These are phyloP conservation scores for Fusarium coffeatum DNA, from an alignment of 2,329 filamentous ascomycete species.

Conservation along the genomic window DNA sequence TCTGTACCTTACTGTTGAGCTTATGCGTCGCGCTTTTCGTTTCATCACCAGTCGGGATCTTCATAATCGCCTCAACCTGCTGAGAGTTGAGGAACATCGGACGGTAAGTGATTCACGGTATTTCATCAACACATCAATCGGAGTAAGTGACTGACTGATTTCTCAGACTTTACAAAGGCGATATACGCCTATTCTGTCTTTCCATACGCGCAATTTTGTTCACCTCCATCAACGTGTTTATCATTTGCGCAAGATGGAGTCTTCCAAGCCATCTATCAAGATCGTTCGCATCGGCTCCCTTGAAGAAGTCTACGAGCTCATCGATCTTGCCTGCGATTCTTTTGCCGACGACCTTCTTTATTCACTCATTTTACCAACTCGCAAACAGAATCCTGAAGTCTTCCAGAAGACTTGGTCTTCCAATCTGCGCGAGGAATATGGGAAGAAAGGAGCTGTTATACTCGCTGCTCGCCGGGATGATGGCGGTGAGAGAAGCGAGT, in stretches of 20 bases:
- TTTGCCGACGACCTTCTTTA: constrained; percentile 20
- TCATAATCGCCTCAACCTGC: neutral
- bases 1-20: neutral
- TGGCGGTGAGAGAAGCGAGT: neutral
- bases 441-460: constrained; percentile 2
- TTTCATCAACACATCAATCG: neutral
- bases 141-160: neutral
- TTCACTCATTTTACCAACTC: constrained; percentile 7
- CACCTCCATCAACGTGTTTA: neutral
- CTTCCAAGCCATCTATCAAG: neutral
- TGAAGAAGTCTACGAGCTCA: constrained; percentile 8
- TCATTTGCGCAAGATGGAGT: neutral
- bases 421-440: constrained; percentile 17
- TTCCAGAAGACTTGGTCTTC: constrained; percentile 15
- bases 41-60: neutral
- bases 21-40: neutral
- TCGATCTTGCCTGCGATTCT: constrained; percentile 3
- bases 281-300: constrained; percentile 8
- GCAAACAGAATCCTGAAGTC: constrained; percentile 9
- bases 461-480: neutral
- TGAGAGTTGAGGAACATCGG: neutral
- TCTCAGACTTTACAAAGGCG: neutral
- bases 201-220: neutral
- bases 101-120: neutral
- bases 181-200: neutral